Conservation (phyloP, 805 yeast genomes). For the Ogataea nitratoaversa region DNA sequence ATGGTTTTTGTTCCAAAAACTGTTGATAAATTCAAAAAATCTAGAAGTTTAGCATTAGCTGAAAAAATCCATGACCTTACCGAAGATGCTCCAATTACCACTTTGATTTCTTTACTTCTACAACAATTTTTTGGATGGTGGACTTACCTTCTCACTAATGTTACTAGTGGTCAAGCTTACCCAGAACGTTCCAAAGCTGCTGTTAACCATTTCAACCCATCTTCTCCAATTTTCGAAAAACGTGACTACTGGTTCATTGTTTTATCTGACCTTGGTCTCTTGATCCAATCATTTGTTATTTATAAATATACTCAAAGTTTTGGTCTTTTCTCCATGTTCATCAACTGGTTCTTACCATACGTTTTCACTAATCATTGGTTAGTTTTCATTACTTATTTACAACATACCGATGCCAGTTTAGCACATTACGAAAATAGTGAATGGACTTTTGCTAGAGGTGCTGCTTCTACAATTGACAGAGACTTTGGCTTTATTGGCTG, state of each 20-base stretch:
- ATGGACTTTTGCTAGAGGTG: slow-evolving; percentile 88
- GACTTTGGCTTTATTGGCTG: slow-evolving; percentile 77
- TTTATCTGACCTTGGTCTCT: slow-evolving; percentile 68
- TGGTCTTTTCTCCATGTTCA: slow-evolving; percentile 58
- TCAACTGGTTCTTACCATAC: slow-evolving; percentile 76
- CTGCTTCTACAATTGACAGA: slow-evolving; percentile 85
- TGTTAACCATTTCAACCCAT: slow-evolving; percentile 68
- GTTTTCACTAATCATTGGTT: slow-evolving; percentile 85
- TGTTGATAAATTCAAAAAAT: slow-evolving; percentile 47
- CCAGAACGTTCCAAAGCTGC: slow-evolving; percentile 41
- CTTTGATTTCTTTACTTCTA: slow-evolving; percentile 48
- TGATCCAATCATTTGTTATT: slow-evolving; percentile 46
- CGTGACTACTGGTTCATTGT: slow-evolving; percentile 69
- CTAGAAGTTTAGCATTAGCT: slow-evolving; percentile 18
- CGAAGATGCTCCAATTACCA: slow-evolving; percentile 71
- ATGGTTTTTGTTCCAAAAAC: slow-evolving; percentile 81
- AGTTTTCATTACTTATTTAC: slow-evolving; percentile 79
- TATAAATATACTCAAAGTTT: slow-evolving; percentile 57
- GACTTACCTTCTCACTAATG: slow-evolving; percentile 61
- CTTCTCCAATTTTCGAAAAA: slow-evolving; percentile 68
- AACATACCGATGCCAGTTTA: slow-evolving; percentile 74
- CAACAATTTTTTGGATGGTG: slow-evolving; percentile 84
- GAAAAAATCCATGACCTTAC: slow-evolving; percentile 47
- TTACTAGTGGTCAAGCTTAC: slow-evolving; percentile 75
- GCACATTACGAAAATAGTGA: slow-evolving; percentile 73